phyloP scores from a whole-genome alignment of 495 filamentous ascomycete species.

The Lophium mytilinum region DNA sequence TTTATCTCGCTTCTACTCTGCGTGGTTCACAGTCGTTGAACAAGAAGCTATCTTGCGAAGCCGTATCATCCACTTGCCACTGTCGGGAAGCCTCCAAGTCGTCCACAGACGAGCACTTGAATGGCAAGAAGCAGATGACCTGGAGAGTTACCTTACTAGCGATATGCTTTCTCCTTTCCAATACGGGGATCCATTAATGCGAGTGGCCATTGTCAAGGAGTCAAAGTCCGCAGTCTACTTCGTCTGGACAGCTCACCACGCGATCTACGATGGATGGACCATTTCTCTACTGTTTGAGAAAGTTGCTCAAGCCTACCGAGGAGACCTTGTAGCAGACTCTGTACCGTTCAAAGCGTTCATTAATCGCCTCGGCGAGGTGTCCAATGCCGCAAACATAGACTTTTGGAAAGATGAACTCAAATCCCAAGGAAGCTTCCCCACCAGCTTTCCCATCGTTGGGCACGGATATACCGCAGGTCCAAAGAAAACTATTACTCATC shows the following conservation, averaged over 20 bases:
- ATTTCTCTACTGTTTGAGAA: slow-evolving; percentile 11
- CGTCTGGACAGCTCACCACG: slow-evolving; percentile 30
- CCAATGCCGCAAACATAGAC: neutral
- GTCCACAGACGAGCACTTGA: slow-evolving; percentile 1
- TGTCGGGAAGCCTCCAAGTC: slow-evolving; percentile 15
- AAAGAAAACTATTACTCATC: slow-evolving; percentile 7
- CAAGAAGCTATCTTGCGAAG: slow-evolving; percentile 35
- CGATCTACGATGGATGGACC: slow-evolving; percentile 29
- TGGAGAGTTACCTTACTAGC: slow-evolving; percentile 2
- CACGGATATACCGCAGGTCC: slow-evolving; percentile 6
- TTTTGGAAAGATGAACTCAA: slow-evolving; percentile 27
- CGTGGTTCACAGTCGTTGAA: slow-evolving; percentile 38
- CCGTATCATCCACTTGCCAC: slow-evolving; percentile 32
- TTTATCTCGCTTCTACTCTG: slow-evolving; percentile 35
- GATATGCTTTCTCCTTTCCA: slow-evolving; percentile 6
- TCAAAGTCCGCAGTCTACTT: slow-evolving; percentile 14
- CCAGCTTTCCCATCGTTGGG: slow-evolving; percentile 9
- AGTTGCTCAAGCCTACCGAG: slow-evolving; percentile 10
- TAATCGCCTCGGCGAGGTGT: neutral
- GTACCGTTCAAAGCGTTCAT: slow-evolving; percentile 11
- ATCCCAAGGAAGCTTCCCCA: slow-evolving; percentile 7
- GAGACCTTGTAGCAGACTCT: neutral
- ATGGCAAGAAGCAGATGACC: slow-evolving; percentile 1
- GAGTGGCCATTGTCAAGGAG: slow-evolving; percentile 5
- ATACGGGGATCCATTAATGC: slow-evolving; percentile 6